Base-by-base conservation (phyloP, 23 red algal genomes). In the Gracilaria gracilis region DNA sequence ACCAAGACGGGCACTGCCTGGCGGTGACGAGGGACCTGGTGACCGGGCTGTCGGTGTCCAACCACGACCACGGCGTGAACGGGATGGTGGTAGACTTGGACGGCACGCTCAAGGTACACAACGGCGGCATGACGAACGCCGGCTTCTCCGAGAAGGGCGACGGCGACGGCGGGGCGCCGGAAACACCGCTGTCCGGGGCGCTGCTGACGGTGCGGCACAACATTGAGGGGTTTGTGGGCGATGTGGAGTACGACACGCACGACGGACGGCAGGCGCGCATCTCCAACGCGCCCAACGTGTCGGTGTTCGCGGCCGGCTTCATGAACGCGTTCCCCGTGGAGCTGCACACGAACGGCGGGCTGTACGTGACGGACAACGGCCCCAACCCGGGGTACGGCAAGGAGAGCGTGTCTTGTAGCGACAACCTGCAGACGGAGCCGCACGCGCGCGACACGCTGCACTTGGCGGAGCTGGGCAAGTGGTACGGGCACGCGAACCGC, bases 31-130 rank as follows among this genome's bases (percentile, higher is more conserved):
- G 54, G 32, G 62, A 92, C 47, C 47, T 82, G 19, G 78, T 92
- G 42, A 83, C 88, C 0, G 88, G 88, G 67, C 19, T 92, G 33
- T 83, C 88, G 12, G 88, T 92, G 2, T 83, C 78, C 37, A 92
- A 92, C 37, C 88, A 92, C 32, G 88, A 92, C 73, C 88, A 92
- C 77, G 88, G 88, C 14, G 88, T 92, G 11, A 92, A 92, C 37
- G 88, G 88, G 51, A 82, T 83, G 65, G 75, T 83, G 61, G 58
- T 82, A 15, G 88, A 76, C 27, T 46, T 83, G 21, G 73, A 92
- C 19, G 88, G 88, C 29, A 82, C 64, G 47, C 88, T 92, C 50
- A 81, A 92, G 54, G 88, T 92, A 0, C 64, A 77, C 35, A 74
- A 87, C 54, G 88, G 88, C 14, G 88, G 88, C 29, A 83, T 92